Evolutionary conservation across 1,139 yeast genomes (phyloP).

Genomic region (Blastobotrys buckinghamii): DNA sequence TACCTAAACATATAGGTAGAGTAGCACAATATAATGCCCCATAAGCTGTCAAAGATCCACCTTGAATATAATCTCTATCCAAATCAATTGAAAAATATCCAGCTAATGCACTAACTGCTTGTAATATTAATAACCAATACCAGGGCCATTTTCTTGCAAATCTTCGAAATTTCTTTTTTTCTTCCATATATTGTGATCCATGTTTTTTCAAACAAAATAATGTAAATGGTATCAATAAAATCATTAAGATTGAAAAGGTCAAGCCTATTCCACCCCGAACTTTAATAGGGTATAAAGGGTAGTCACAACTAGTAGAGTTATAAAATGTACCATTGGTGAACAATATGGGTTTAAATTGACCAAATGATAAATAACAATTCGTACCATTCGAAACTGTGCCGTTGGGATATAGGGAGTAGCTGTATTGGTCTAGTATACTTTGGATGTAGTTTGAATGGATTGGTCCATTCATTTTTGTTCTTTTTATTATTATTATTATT

Average conservation of each 20-base stretch:
- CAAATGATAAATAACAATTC: conserved; percentile 26
- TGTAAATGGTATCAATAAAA: conserved; percentile 21
- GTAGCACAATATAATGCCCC: conserved; percentile 24
- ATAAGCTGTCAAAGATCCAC: conserved; percentile 22
- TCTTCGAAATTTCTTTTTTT: conserved; percentile 20
- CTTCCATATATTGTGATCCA: conserved; percentile 19
- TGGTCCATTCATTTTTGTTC: conserved; percentile 9
- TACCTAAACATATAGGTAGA: conserved; percentile 22
- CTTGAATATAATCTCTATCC: conserved; percentile 27
- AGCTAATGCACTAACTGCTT: conserved; percentile 22
- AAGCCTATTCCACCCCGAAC: conserved; percentile 25
- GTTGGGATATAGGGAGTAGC: conserved; percentile 19
- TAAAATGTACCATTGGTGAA: conserved; percentile 22
- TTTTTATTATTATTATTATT: too few relatives aligned
- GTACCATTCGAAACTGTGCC: conserved; percentile 28
- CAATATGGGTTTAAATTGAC: conserved; percentile 21
- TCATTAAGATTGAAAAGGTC: conserved; percentile 19
- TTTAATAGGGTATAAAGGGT: conserved; percentile 21
- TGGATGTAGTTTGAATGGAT: conserved; percentile 13
- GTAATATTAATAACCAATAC: conserved; percentile 27
- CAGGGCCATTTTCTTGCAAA: conserved; percentile 27
- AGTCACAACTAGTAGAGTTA: conserved; percentile 22
- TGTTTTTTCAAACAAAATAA: conserved; percentile 24
- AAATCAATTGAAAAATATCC: conserved; percentile 28
- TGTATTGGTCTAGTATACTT: conserved; percentile 18